Evolutionary conservation across 495 filamentous ascomycete genomes (phyloP).

Genomic region (Annulohypoxylon nitens): DNA sequence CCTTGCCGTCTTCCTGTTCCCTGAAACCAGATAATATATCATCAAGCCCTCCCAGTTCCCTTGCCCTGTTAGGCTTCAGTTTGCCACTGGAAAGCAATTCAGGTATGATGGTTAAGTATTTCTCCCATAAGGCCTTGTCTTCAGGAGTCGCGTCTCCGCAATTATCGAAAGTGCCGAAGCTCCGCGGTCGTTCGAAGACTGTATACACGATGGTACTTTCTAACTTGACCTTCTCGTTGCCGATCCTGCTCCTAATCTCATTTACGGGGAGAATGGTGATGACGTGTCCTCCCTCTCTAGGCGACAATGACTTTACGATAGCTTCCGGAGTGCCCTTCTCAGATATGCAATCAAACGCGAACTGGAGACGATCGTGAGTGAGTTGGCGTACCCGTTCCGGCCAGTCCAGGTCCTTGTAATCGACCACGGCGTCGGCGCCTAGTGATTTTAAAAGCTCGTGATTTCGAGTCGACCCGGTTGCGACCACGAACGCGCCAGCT

Average conservation of each 20-base stretch:
- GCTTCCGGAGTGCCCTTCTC: conserved; percentile 28
- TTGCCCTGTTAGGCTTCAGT: conserved; percentile 42
- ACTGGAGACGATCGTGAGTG: conserved; percentile 38
- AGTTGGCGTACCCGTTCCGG: conserved; percentile 39
- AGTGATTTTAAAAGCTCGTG: conserved; percentile 63
- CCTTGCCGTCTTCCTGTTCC: conserved; percentile 48
- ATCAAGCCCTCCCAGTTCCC: conserved; percentile 49
- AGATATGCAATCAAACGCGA: conserved; percentile 43
- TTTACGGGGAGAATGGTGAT: conserved; percentile 42
- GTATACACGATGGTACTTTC: conserved; percentile 48
- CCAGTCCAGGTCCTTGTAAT: conserved; percentile 62
- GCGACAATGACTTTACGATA: conserved; percentile 34
- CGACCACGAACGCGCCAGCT: conserved; percentile 69
- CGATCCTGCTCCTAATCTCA: conserved; percentile 24
- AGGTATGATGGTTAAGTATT: conserved; percentile 44
- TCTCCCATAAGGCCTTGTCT: conserved; percentile 48
- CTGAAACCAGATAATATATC: conserved; percentile 51
- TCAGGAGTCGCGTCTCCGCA: conserved; percentile 42
- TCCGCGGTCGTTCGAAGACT: conserved; percentile 41
- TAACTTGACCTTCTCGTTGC: conserved; percentile 41
- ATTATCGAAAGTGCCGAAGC: conserved; percentile 37
- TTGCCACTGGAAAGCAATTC: conserved; percentile 39
- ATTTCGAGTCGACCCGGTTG: conserved; percentile 67
- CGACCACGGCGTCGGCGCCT: conserved; percentile 67
- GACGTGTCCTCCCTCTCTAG: conserved; percentile 41